A percentile compares a stretch with the other conserved stretches of the same genome.
Evolutionary conservation across 2,329 filamentous ascomycete species (phyloP).

Genomic region (Talaromyces sp.): DNA sequence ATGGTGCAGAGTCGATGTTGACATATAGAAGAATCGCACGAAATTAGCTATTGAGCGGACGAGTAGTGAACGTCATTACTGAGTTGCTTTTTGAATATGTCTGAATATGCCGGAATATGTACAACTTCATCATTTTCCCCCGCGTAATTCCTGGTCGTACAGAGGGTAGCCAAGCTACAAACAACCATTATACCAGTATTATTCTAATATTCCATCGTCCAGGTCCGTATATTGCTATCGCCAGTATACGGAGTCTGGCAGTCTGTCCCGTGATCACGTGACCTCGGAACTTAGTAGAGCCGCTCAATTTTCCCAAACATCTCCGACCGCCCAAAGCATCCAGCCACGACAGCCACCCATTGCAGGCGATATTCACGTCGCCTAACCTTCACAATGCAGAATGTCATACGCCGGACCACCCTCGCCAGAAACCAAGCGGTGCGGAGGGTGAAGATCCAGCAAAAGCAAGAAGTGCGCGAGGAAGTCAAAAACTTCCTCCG

Average conservation of each 20-base stretch:
- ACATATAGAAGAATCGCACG: neutral
- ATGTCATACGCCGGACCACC: conserved; percentile 61
- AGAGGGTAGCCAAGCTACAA: neutral
- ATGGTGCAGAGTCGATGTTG: neutral
- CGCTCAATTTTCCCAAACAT: neutral
- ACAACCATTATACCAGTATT: neutral
- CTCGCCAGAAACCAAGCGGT: conserved; percentile 62
- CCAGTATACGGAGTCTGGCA: too few relatives aligned
- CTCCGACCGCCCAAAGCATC: neutral
- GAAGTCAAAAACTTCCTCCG: conserved; percentile 27
- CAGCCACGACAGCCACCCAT: neutral
- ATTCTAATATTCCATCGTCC: too few relatives aligned
- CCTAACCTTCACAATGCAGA: conserved; percentile 55
- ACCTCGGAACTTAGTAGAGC: neutral
- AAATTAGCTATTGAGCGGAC: too few relatives aligned
- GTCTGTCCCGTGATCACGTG: neutral
- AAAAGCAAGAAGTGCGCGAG: conserved; percentile 36
- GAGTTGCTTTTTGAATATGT: neutral
- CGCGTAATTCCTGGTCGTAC: neutral
- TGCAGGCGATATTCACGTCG: neutral
- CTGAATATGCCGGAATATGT: neutral
- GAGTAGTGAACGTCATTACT: neutral
- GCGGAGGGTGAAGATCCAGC: conserved; percentile 41
- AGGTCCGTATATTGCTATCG: too few relatives aligned
- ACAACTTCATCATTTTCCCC: neutral